These are phyloP conservation scores for Suhomyces guaymorum DNA, from an alignment of 1,139 yeast species.

Conservation along the genomic window DNA sequence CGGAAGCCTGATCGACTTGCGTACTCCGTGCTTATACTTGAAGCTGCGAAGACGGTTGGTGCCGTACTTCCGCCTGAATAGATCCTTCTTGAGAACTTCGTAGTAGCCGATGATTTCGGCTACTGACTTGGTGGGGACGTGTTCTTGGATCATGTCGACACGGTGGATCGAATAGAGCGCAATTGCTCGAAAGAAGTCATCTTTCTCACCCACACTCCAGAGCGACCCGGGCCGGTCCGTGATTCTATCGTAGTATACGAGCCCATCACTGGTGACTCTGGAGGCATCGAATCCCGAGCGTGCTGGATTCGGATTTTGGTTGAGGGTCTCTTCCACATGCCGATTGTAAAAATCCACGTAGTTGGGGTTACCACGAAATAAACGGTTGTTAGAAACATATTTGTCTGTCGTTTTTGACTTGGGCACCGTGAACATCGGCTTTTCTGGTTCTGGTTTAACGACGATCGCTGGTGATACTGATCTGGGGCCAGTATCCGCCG, in stretches of 20 bases:
- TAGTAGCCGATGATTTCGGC: constrained; percentile 52
- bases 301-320: constrained; percentile 3
- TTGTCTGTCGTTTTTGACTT: constrained; percentile 2
- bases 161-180: constrained; percentile 50
- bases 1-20: constrained; percentile 14
- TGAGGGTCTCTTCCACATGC: constrained; percentile 15
- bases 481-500: constrained; percentile 6
- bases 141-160: constrained; percentile 38
- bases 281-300: constrained; percentile 5
- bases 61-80: constrained; percentile 21
- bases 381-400: constrained; percentile 7
- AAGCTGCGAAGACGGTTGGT: constrained; percentile 3
- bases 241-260: constrained; percentile 8
- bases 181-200: constrained; percentile 41
- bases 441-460: constrained; percentile 2
- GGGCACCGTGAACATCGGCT: neutral
- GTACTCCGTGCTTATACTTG: constrained; percentile 11
- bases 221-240: constrained; percentile 22
- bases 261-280: constrained; percentile 12
- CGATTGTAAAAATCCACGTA: constrained; percentile 21
- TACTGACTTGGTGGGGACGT: constrained; percentile 42
- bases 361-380: constrained; percentile 17
- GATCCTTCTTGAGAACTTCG: constrained; percentile 32
- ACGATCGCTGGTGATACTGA: neutral
- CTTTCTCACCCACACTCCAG: constrained; percentile 47